phyloP scores from a whole-genome alignment of 2,329 filamentous ascomycete species.

The Cladophialophora yegresii region DNA sequence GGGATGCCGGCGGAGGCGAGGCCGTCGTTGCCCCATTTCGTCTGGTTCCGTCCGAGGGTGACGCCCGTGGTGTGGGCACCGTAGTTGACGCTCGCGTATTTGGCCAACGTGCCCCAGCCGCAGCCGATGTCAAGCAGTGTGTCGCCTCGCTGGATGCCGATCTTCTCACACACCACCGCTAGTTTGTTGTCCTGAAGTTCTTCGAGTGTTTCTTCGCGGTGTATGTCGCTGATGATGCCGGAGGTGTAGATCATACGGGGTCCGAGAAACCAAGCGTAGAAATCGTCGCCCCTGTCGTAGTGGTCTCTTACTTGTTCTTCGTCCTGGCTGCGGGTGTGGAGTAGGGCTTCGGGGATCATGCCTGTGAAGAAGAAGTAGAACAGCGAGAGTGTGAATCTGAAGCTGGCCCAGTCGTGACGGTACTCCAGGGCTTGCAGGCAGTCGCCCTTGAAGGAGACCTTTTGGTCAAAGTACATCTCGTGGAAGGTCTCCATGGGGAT shows the following conservation, averaged over 20 bases:
- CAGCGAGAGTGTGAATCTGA: constrained; percentile 81
- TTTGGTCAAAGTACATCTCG: constrained; percentile 95
- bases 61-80: constrained; percentile 83
- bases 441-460: constrained; percentile 95
- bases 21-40: constrained; percentile 91
- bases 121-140: constrained; percentile 91
- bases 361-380: constrained; percentile 86
- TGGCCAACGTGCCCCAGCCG: constrained; percentile 94
- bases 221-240: constrained; percentile 85
- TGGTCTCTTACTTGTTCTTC: constrained; percentile 92
- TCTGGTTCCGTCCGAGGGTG: constrained; percentile 94
- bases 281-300: constrained; percentile 97
- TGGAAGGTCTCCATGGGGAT: constrained; percentile 87
- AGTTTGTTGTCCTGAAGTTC: constrained; percentile 98
- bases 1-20: constrained; percentile 78
- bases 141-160: constrained; percentile 78
- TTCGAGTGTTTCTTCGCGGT: constrained; percentile 86
- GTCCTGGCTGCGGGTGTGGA: constrained; percentile 90
- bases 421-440: constrained; percentile 86
- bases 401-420: constrained; percentile 95
- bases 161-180: constrained; percentile 93
- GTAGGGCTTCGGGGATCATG: constrained; percentile 85
- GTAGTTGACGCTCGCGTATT: constrained; percentile 90
- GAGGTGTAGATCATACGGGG: constrained; percentile 99
- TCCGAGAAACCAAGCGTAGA: constrained; percentile 97